These are phyloP conservation scores for Didymosphaeria variabile DNA, from an alignment of 2,329 filamentous ascomycete species.

Conservation along the genomic window DNA sequence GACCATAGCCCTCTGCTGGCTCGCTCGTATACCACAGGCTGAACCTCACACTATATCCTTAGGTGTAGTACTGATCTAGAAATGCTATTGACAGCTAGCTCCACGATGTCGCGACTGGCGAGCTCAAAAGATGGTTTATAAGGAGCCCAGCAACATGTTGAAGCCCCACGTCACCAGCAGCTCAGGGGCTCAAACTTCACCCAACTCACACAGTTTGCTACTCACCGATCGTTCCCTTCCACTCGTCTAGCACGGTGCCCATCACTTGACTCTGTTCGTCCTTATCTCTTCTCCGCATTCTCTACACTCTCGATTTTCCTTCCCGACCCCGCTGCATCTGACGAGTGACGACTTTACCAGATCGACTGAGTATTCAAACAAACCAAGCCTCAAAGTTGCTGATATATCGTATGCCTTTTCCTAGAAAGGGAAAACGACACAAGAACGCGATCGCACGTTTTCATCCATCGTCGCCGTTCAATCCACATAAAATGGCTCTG, in stretches of 20 bases:
- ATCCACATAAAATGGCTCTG: constrained; percentile 3
- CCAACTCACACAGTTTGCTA: constrained; percentile 21
- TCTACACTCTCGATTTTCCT: background rate
- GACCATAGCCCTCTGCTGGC: background rate
- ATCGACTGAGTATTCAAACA: background rate
- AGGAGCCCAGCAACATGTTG: constrained; percentile 8
- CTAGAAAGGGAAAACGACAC: background rate
- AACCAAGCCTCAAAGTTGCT: background rate
- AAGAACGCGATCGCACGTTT: constrained; percentile 3
- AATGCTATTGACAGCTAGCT: background rate
- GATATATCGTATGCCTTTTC: constrained; percentile 5
- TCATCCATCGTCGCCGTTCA: background rate
- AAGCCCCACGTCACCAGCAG: constrained; percentile 10
- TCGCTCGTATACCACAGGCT: background rate
- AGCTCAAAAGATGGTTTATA: constrained; percentile 6
- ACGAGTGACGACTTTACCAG: background rate
- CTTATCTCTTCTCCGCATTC: background rate
- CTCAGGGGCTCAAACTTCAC: constrained; percentile 8
- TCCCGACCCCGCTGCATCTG: background rate
- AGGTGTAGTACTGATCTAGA: background rate
- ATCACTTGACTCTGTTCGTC: constrained; percentile 17
- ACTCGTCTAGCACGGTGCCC: background rate
- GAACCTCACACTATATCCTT: background rate
- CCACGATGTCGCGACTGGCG: background rate
- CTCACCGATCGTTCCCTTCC: background rate